These are phyloP conservation scores for Aspergillus neoniger DNA, from an alignment of 2,329 filamentous ascomycete genomes.

Conservation along the genomic window DNA sequence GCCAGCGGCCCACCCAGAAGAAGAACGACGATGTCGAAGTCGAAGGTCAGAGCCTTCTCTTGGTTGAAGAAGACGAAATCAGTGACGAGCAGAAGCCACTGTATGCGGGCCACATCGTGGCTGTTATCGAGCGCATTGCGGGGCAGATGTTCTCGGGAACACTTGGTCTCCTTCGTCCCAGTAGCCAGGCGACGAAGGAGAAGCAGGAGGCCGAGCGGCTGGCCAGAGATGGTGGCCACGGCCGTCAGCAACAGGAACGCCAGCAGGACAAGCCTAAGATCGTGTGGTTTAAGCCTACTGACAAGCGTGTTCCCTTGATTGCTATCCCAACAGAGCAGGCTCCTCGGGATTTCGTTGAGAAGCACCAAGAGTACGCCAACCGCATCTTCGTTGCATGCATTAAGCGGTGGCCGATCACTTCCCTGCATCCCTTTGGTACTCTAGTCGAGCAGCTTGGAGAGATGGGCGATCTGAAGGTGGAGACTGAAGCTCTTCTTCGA, in stretches of 20 bases:
- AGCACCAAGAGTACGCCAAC: slow-evolving; percentile 95
- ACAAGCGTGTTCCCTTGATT: slow-evolving; percentile 97
- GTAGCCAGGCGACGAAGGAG: slow-evolving; percentile 98
- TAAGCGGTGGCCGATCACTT: slow-evolving; percentile 99
- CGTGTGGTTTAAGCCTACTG: slow-evolving; percentile 99
- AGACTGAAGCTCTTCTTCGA: slow-evolving; percentile 92
- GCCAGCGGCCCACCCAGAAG: slow-evolving; percentile 97
- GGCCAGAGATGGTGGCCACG: slow-evolving; percentile 77
- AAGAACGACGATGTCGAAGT: slow-evolving; percentile 99
- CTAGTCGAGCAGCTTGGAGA: slow-evolving; percentile 94
- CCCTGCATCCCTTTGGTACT: slow-evolving; percentile 97
- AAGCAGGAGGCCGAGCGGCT: slow-evolving; percentile 97
- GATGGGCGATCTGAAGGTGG: slow-evolving; percentile 96
- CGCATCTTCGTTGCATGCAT: slow-evolving; percentile 99
- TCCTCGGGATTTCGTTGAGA: slow-evolving; percentile 95
- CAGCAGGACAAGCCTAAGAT: slow-evolving; percentile 98
- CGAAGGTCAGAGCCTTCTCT: slow-evolving; percentile 91
- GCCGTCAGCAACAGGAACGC: slow-evolving; percentile 74
- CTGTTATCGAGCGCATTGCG: slow-evolving; percentile 93
- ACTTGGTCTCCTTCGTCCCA: slow-evolving; percentile 87
- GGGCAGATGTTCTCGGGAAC: slow-evolving; percentile 99
- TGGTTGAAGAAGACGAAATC: slow-evolving; percentile 98
- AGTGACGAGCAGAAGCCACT: slow-evolving; percentile 97
- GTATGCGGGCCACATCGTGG: slow-evolving; percentile 95
- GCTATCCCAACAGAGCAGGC: slow-evolving; percentile 98